Base-by-base conservation (phyloP, 768 basidiomycete species). In the Butyriboletus loyo region DNA sequence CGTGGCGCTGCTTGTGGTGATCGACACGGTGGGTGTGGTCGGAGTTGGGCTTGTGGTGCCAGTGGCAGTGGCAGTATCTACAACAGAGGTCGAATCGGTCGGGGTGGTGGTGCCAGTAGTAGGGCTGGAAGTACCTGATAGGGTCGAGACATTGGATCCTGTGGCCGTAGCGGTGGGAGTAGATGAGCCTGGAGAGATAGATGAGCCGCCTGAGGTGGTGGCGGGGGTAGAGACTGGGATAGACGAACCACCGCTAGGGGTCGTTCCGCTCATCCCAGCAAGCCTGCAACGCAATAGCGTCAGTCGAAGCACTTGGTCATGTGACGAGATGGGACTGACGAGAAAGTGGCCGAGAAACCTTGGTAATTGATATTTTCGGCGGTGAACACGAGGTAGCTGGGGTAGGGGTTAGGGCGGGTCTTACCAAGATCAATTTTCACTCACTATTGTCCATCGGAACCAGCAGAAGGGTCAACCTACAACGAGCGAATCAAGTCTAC, bases 351-450 rank as follows among this genome's bases (percentile, higher is more conserved):
- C 0, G 86, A 86, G 63, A 70, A 86, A 24, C 66, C 72, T 0
- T 52, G 52, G 49, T 80, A 81, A 1, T 59, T 53, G 39, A 46
- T 27, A 54, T 69, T 31, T 22, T 60, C 72, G 4, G 77, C 79
- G 25, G 66, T 76, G 60, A 89, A 83, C 54, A 77, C 77, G 55
- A 89, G 64, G 66, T 87, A 89, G 58, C 87, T 89, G 24, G 42
- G 6, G 28, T 5, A 28, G 19, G 30, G 42, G 52, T 61, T 5
- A 55, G 48, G 11, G 19, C 21, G 30, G 39, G 54, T 39, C 4
- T 15, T n/a, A 13, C 40, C 50, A 38, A 27, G 40, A 22, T 2
- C 10, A 15, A 58, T 19, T 25, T 22, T 28, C 7, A 49, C 84
- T 53, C 62, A 87, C 87, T 86, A 89, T 41, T 59, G 58, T 55